Evolutionary conservation across 2,329 filamentous ascomycete genomes (phyloP).

Genomic region (Ustilaginoidea virens): DNA sequence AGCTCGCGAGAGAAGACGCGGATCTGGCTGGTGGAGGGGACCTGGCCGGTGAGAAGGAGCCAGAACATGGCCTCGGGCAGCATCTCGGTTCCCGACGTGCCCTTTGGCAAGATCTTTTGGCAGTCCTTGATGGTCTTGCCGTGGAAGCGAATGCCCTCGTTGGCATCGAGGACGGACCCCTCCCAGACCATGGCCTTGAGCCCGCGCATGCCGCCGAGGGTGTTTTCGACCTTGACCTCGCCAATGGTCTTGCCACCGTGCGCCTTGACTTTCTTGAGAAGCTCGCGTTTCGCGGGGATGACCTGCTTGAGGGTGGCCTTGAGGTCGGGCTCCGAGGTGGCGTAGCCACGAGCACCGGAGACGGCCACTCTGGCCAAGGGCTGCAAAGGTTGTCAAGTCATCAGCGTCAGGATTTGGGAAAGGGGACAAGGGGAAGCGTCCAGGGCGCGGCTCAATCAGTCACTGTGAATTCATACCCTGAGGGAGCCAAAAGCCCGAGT

Average conservation of each 20-base stretch:
- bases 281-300: constrained; percentile 85
- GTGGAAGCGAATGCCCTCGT: constrained; percentile 97
- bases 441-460: background rate
- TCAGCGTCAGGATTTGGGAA: background rate
- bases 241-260: constrained; percentile 71
- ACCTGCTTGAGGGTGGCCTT: constrained; percentile 71
- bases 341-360: constrained; percentile 40
- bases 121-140: constrained; percentile 97
- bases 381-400: background rate
- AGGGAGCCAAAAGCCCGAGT: constrained; percentile 47
- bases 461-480: constrained; percentile 31
- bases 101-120: constrained; percentile 85
- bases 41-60: constrained; percentile 85
- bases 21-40: constrained; percentile 70
- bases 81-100: constrained; percentile 87
- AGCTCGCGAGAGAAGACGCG: constrained; percentile 72
- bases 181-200: constrained; percentile 99
- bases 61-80: constrained; percentile 99
- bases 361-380: constrained; percentile 13
- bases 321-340: constrained; percentile 71
- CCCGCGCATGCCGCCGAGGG: constrained; percentile 91
- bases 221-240: constrained; percentile 86
- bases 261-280: constrained; percentile 85
- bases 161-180: constrained; percentile 86
- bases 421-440: background rate